Evolutionary conservation across 208 protist genomes (phyloP), one percentile per base, ranked within the genome.

Genomic region (Trypanosoma theileri): DNA sequence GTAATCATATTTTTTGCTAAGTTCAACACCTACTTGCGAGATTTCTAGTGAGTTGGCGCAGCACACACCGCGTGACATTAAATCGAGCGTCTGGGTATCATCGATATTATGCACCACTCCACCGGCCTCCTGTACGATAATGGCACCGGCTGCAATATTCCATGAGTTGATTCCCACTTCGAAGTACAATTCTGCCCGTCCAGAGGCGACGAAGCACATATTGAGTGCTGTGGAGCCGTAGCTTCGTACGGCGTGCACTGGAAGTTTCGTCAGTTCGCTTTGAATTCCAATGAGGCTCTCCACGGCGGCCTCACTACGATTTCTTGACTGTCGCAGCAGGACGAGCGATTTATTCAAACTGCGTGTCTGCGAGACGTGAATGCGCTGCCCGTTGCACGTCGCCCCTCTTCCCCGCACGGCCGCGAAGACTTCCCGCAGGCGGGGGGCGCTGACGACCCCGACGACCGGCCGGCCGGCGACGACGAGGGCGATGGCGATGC

Each of bases 71-170:
- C 70, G 69, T 8, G 80, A 72, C 55, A 71, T 80, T 9, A 95
- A 61, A 67, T 89, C 80, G 17, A 88, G 82, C 16, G 64, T 64
- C 0, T 95, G 78, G 9, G 59, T 76, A 62, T 84, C 71, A 16
- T 95, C 85, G 22, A 93, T 81, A 75, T 91, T 82, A 61, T 93
- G 87, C n/a, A 95, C 86, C 7, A 95, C 81, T 16, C 92, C 92
- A 46, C 92, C 92, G 0, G 92, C 92, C 73, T 97, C 89, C 9
- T 80, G 77, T 16, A 97, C 78, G 65, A 97, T 94, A 31, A 95
- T 82, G 10, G 84, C 78, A 22, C 82, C 89, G 7, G 92, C 92
- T 1, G 87, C 86, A 41, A 87, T 79, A 56, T 93, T 85, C 88
- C 88, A 97, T 19, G 85, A 65, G 12, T 90, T 59, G 46, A 92